Evolutionary conservation across 2,329 filamentous ascomycete genomes (phyloP).

Genomic region (Sporothrix phasma): DNA sequence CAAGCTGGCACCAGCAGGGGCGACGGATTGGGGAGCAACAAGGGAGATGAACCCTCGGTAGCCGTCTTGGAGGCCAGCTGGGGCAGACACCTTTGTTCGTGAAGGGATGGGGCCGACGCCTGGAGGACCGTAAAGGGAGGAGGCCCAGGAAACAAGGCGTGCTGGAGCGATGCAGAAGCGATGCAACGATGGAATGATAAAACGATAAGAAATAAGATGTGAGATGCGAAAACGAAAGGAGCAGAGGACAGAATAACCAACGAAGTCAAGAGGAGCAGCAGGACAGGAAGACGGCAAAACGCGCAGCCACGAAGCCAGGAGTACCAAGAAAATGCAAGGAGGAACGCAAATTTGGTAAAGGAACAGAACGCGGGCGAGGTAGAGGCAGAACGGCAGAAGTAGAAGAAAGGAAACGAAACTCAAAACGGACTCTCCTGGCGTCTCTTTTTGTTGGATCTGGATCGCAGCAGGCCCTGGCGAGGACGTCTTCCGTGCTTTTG

Average conservation of each 20-base stretch:
- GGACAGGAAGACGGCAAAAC: neutral
- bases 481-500: neutral
- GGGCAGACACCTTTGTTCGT: neutral
- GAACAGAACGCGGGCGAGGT: neutral
- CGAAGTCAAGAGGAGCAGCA: neutral
- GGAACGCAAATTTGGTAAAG: neutral
- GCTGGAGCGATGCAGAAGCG: neutral
- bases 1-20: neutral
- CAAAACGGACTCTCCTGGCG: neutral
- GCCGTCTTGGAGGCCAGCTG: neutral
- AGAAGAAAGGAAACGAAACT: slow-evolving; percentile 6
- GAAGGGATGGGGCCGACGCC: neutral
- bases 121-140: neutral
- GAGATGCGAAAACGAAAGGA: neutral
- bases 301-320: slow-evolving; percentile 1
- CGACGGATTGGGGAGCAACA: slow-evolving; percentile 2
- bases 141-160: neutral
- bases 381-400: neutral
- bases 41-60: neutral
- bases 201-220: neutral
- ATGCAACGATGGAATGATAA: neutral
- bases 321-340: neutral
- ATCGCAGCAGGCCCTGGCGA: neutral
- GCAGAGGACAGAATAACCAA: neutral
- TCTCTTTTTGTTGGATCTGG: neutral